phyloP scores from a whole-genome alignment of 2,329 filamentous ascomycete species.

The Beauveria pseudobassiana region DNA sequence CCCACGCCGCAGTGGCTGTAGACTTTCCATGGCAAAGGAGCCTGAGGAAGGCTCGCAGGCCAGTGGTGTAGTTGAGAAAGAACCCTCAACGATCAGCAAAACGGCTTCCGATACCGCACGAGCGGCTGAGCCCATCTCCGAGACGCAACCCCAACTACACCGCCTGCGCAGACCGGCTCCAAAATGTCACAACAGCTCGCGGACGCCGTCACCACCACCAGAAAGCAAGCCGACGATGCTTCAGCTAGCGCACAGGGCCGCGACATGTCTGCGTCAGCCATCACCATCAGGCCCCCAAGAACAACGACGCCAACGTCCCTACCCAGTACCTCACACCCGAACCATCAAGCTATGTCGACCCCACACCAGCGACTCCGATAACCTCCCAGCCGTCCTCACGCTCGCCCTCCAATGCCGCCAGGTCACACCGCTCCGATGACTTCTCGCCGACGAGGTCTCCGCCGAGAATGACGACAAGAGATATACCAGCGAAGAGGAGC shows the following conservation, averaged over 20 bases:
- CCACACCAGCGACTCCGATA: slow-evolving; percentile 49
- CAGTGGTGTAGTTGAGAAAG: neutral
- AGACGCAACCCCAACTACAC: slow-evolving; percentile 2
- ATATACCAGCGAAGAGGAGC: slow-evolving; percentile 53
- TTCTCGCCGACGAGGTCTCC: slow-evolving; percentile 42
- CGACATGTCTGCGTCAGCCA: slow-evolving; percentile 39
- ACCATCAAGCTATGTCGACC: slow-evolving; percentile 45
- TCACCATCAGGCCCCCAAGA: slow-evolving; percentile 41
- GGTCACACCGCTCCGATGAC: slow-evolving; percentile 37
- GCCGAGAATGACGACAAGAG: slow-evolving; percentile 50
- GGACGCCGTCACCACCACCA: neutral
- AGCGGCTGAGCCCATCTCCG: neutral
- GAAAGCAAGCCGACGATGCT: neutral
- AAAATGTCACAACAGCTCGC: neutral
- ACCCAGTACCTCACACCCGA: slow-evolving; percentile 41
- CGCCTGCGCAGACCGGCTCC: slow-evolving; percentile 8
- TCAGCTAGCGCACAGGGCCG: neutral
- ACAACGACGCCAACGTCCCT: slow-evolving; percentile 28
- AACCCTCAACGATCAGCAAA: neutral
- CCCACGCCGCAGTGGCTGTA: neutral
- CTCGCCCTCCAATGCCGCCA: slow-evolving; percentile 46
- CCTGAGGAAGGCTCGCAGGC: neutral
- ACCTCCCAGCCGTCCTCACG: slow-evolving; percentile 51
- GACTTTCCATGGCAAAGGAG: neutral
- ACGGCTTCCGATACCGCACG: neutral